Conservation (phyloP, 257 asterid species). For the Solanum pimpinellifolium region DNA sequence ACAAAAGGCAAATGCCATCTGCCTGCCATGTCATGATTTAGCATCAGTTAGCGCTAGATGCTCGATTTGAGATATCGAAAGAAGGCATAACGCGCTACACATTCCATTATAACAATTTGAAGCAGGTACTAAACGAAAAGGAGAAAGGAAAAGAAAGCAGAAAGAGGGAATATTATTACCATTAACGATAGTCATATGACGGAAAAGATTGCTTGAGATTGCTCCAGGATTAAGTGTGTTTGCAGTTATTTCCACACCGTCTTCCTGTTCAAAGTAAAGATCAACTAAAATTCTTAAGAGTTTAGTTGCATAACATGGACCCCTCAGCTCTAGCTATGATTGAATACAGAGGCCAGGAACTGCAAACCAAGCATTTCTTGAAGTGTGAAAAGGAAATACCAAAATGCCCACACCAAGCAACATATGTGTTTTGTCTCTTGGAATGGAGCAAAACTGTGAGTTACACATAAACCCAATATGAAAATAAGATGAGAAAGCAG, state of each 20-base stretch:
- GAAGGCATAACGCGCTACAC: neutral
- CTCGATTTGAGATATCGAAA: neutral
- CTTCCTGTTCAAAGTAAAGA: slow-evolving; percentile 45
- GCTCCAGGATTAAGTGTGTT: slow-evolving; percentile 85
- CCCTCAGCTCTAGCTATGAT: neutral
- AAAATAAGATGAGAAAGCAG: neutral
- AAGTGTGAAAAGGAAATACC: neutral
- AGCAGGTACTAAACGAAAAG: neutral
- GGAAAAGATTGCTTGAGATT: slow-evolving; percentile 57
- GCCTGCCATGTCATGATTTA: neutral
- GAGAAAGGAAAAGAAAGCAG: neutral
- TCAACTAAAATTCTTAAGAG: neutral
- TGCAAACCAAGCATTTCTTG: neutral
- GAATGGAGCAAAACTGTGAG: neutral
- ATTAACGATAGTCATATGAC: slow-evolving; percentile 36
- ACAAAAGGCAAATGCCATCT: neutral
- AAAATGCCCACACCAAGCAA: neutral
- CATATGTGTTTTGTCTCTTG: neutral
- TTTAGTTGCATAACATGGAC: neutral
- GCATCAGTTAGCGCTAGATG: neutral
- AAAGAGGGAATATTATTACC: slow-evolving; percentile 15
- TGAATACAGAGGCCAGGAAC: neutral
- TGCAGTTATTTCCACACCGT: slow-evolving; percentile 57
- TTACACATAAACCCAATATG: neutral
- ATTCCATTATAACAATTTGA: neutral